These are phyloP conservation scores for Parietichytrium sp. DNA, from an alignment of 108 stramenopile genomes.

Conservation along the genomic window DNA sequence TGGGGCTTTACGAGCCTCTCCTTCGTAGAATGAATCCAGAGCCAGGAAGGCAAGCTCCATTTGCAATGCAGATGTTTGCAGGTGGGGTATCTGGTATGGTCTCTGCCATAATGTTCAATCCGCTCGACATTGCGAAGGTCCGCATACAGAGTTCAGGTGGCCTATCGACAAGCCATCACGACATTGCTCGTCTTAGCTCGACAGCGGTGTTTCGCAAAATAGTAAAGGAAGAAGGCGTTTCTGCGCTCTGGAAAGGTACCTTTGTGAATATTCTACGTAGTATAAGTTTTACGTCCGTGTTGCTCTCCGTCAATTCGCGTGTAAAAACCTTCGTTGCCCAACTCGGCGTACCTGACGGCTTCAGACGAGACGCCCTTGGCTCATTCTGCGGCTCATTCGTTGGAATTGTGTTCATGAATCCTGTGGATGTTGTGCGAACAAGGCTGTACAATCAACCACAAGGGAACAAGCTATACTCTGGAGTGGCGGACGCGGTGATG, in stretches of 20 bases:
- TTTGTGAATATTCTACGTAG: neutral
- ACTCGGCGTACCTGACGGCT: neutral
- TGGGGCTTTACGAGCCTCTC: neutral
- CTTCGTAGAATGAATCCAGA: slow-evolving; percentile 15
- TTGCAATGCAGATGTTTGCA: neutral
- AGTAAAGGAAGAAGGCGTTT: neutral
- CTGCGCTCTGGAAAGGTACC: neutral
- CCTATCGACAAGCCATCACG: slow-evolving; percentile 22
- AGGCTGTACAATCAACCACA: slow-evolving; percentile 4
- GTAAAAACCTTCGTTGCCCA: neutral
- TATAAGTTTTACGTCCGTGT: neutral
- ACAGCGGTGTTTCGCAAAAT: neutral
- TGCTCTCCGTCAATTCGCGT: neutral
- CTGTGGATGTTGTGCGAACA: slow-evolving; percentile 28
- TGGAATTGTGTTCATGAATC: slow-evolving; percentile 2
- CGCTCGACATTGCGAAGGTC: slow-evolving; percentile 21
- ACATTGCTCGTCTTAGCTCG: neutral
- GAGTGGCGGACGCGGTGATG: neutral
- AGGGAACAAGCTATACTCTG: neutral
- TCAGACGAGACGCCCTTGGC: neutral
- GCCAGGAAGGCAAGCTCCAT: neutral
- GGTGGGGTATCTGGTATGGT: neutral
- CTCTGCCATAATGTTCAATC: neutral
- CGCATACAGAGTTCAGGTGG: slow-evolving; percentile 13
- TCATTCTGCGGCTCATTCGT: slow-evolving; percentile 3